These are phyloP conservation scores for Boehmeria nivea DNA, from an alignment of 306 rosid species.

Conservation along the genomic window DNA sequence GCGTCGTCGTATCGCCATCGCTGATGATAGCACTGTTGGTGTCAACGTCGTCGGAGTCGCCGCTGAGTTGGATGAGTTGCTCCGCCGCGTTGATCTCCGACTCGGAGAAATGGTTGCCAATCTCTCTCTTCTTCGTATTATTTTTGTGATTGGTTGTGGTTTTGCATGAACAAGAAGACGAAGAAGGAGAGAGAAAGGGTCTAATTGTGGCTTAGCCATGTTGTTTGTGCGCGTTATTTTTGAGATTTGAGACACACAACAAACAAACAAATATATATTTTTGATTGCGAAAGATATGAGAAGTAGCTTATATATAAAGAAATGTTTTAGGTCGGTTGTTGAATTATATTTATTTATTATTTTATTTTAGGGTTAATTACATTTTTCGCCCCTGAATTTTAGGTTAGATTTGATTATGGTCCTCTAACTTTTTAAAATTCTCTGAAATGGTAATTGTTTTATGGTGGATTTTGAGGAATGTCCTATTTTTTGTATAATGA, in stretches of 20 bases:
- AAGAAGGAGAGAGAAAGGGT: too few relatives aligned
- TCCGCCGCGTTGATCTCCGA: constrained; percentile 36
- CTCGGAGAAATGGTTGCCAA: constrained; percentile 4
- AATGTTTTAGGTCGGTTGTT: not conserved
- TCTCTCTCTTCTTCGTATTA: not conserved
- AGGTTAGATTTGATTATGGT: too few relatives aligned
- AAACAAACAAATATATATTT: too few relatives aligned
- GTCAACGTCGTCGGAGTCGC: constrained; percentile 17
- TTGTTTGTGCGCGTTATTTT: not conserved
- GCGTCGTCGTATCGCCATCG: constrained; percentile 3
- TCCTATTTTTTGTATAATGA: too few relatives aligned
- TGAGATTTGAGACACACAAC: not conserved
- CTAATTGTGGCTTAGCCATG: constrained; percentile 2
- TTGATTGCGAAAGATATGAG: too few relatives aligned
- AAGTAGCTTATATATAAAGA: not conserved
- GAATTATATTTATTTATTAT: too few relatives aligned
- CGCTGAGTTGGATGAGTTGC: constrained; percentile 40
- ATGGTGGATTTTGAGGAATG: too few relatives aligned
- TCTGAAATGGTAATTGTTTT: too few relatives aligned
- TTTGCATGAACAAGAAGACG: not conserved
- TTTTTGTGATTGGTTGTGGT: not conserved
- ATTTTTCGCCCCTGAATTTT: too few relatives aligned
- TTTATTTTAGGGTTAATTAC: too few relatives aligned
- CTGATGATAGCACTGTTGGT: constrained; percentile 5
- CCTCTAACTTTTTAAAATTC: too few relatives aligned